Base-by-base conservation (phyloP, 495 filamentous ascomycete genomes). In the Xylaria sp. region DNA sequence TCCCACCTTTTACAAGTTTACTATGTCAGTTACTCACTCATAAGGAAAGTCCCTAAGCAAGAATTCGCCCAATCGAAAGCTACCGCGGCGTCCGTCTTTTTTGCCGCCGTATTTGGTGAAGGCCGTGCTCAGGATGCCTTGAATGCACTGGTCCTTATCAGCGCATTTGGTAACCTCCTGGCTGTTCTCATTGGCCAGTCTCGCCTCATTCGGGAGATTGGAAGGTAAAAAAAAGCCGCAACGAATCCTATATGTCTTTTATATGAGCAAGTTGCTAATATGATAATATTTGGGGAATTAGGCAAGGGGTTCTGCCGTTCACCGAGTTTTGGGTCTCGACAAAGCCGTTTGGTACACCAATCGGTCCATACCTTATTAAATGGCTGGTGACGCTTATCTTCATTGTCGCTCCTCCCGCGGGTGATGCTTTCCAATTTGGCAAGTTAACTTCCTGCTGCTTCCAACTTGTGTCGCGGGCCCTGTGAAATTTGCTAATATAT, bases 341-440 rank as follows among this genome's bases (percentile, higher is more conserved):
- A 0, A 82, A 82, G 11, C 90, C 90, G 0, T 91, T 91, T 68
- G 87, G 87, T 37, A 91, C 88, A 5, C 89, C 89, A 0, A 69
- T 90, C 0, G 89, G 85, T 0, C 88, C 89, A 0, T 90, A 90
- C 74, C 48, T 85, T 14, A 43, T 91, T 4, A 87, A 89, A 72
- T 92, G 87, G 85, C 64, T 73, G 1, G 69, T 90, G 48, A 92
- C 89, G 0, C 63, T 89, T 7, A 53, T 92, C 48, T 89, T 91
- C 88, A 91, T 91, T 29, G 72, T 91, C 0, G 89, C 88, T 1
- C 89, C 89, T 5, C 90, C 90, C 0, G 88, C 89, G 3, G 90
- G 90, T 7, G 89, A 92, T 78, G 90, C 89, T 15, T 92, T 91
- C 79, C 88, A 90, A 62, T 91, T 91, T 70, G 76, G 80, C 78